Conservation (phyloP, 1,284 basidiomycete species). For the Fomitopsis palustris region DNA sequence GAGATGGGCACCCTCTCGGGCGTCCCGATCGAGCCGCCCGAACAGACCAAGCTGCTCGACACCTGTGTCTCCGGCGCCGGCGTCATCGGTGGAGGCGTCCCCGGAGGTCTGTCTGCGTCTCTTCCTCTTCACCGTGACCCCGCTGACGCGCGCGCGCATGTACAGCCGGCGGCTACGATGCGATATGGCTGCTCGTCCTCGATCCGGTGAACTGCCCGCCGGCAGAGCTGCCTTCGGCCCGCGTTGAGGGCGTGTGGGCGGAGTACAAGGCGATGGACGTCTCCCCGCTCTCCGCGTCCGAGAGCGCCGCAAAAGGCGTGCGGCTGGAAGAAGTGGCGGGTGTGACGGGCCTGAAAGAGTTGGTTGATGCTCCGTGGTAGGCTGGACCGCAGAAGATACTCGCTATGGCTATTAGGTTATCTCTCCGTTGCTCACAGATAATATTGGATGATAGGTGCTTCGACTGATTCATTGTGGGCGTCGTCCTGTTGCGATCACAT, state of each 20-base stretch:
- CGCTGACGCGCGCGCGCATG: not conserved
- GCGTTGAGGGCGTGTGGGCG: slow-evolving; percentile 74
- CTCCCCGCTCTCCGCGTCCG: slow-evolving; percentile 74
- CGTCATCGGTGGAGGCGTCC: slow-evolving; percentile 92
- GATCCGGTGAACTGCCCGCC: slow-evolving; percentile 51
- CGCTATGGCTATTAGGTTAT: too few species aligned
- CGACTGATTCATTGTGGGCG: too few species aligned
- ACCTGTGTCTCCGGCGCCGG: slow-evolving; percentile 75
- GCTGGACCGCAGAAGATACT: not conserved
- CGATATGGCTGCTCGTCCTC: slow-evolving; percentile 87
- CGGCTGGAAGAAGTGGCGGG: slow-evolving; percentile 57
- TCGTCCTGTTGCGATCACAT: too few species aligned
- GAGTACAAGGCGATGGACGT: slow-evolving; percentile 72
- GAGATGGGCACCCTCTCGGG: slow-evolving; percentile 78
- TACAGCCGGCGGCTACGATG: slow-evolving; percentile 94
- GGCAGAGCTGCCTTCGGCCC: slow-evolving; percentile 30
- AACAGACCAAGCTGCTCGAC: slow-evolving; percentile 88
- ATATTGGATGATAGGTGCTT: too few species aligned
- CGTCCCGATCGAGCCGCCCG: slow-evolving; percentile 89
- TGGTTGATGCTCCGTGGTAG: slow-evolving; percentile 27
- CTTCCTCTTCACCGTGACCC: not conserved
- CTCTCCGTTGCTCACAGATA: too few species aligned
- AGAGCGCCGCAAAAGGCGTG: slow-evolving; percentile 73
- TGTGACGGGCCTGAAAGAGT: slow-evolving; percentile 59
- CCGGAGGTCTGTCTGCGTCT: slow-evolving; percentile 62